phyloP scores from a whole-genome alignment of 345 rosid species.

The Crucihimalaya himalaica region DNA sequence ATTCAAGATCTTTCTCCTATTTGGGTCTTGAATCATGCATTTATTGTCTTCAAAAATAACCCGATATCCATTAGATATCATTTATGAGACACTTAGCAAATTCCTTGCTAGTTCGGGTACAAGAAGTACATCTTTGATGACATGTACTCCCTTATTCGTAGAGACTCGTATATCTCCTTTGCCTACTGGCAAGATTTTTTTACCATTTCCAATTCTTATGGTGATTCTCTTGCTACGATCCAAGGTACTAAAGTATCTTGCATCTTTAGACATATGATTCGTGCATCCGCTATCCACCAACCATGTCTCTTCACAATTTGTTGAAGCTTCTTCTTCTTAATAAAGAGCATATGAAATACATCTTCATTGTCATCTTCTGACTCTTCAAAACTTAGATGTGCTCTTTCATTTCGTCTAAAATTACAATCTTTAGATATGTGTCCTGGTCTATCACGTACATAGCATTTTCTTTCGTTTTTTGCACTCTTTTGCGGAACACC shows the following conservation, averaged over 20 bases:
- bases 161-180: background rate
- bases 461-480: too few species aligned
- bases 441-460: too few species aligned
- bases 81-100: background rate
- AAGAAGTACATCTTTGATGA: background rate
- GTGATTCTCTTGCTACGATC: background rate
- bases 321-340: background rate
- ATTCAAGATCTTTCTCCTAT: background rate
- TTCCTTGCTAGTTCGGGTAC: background rate
- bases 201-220: background rate
- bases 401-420: background rate
- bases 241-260: background rate
- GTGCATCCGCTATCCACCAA: background rate
- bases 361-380: conserved; percentile 2
- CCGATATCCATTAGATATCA: conserved; percentile 7
- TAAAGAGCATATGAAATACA: background rate
- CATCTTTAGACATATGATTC: background rate
- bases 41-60: background rate
- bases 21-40: background rate
- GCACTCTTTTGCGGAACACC: too few species aligned
- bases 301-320: background rate
- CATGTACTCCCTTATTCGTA: background rate
- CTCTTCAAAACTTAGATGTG: conserved; percentile 21
- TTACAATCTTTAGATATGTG: background rate
- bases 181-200: background rate